These are phyloP conservation scores for Poronia punctata DNA, from an alignment of 495 filamentous ascomycete species.

Conservation along the genomic window DNA sequence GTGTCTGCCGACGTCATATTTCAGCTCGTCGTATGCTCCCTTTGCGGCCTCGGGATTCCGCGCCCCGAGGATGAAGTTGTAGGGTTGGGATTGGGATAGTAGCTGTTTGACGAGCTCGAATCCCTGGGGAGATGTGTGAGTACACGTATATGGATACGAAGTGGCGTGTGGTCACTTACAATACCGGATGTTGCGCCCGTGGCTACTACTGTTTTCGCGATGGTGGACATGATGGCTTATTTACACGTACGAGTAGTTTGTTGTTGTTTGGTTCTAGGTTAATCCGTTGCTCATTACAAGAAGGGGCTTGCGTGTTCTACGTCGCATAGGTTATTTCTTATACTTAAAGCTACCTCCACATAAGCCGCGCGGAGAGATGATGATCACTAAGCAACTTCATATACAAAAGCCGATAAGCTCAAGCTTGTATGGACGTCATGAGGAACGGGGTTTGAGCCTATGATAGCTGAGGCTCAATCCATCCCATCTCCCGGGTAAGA, in stretches of 20 bases:
- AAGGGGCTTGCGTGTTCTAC: too few relatives aligned
- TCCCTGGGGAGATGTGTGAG: constrained; percentile 23
- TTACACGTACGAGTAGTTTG: background rate
- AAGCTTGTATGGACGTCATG: too few relatives aligned
- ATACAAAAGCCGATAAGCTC: too few relatives aligned
- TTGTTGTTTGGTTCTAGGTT: background rate
- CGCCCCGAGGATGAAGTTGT: constrained; percentile 40
- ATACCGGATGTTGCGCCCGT: constrained; percentile 40
- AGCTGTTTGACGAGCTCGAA: constrained; percentile 39
- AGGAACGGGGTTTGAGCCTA: too few relatives aligned
- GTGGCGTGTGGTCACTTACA: constrained; percentile 17
- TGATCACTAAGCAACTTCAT: too few relatives aligned
- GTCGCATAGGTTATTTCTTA: too few relatives aligned
- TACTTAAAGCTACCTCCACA: too few relatives aligned
- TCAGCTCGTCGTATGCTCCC: constrained; percentile 29
- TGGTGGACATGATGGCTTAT: constrained; percentile 26
- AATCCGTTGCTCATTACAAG: background rate
- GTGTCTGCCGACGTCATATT: constrained; percentile 27
- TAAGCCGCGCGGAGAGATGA: too few relatives aligned
- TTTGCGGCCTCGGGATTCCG: constrained; percentile 29
- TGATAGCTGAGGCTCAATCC: too few relatives aligned
- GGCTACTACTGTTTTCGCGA: constrained; percentile 37
- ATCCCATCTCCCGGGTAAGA: too few relatives aligned
- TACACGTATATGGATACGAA: background rate
- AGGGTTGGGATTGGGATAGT: constrained; percentile 30